These are phyloP conservation scores for Cydonia oblonga DNA, from an alignment of 331 rosid genomes.

Conservation along the genomic window DNA sequence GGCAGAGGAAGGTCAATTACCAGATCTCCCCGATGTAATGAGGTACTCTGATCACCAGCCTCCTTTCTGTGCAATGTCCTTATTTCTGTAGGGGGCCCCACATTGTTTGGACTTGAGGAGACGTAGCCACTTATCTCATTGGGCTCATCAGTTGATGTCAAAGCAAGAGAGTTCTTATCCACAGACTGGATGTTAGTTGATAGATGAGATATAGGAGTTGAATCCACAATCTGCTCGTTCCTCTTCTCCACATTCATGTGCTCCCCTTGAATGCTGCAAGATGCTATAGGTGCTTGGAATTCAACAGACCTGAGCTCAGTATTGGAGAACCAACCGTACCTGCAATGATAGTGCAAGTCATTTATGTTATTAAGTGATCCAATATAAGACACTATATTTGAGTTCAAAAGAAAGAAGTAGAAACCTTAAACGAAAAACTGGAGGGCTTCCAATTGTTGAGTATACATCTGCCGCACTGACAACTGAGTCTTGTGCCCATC, in stretches of 20 bases:
- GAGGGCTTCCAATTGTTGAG: constrained; percentile 66
- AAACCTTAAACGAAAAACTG: constrained; percentile 78
- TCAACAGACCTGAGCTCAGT: constrained; percentile 31
- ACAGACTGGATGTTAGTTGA: constrained; percentile 14
- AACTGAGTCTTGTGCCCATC: constrained; percentile 75
- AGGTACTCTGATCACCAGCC: constrained; percentile 31
- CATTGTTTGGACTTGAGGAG: constrained; percentile 18
- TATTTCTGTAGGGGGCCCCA: constrained; percentile 29
- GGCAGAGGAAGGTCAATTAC: constrained; percentile 30
- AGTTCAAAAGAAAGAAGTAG: constrained; percentile 5
- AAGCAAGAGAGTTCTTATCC: constrained; percentile 4
- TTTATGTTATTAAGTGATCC: background rate
- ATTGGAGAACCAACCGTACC: constrained; percentile 89
- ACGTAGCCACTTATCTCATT: constrained; percentile 20
- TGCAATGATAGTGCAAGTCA: constrained; percentile 30
- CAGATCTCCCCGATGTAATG: constrained; percentile 41
- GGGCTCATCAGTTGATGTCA: constrained; percentile 22
- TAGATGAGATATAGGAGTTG: constrained; percentile 20
- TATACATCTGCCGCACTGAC: constrained; percentile 75
- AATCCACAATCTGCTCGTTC: constrained; percentile 26
- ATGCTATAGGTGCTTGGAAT: constrained; percentile 32
- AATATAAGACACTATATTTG: background rate
- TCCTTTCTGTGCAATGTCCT: constrained; percentile 32
- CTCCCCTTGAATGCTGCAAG: constrained; percentile 36
- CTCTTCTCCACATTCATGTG: constrained; percentile 22